phyloP scores from a whole-genome alignment of 176 grass and related monocot species.

The Tillandsia leiboldiana region DNA sequence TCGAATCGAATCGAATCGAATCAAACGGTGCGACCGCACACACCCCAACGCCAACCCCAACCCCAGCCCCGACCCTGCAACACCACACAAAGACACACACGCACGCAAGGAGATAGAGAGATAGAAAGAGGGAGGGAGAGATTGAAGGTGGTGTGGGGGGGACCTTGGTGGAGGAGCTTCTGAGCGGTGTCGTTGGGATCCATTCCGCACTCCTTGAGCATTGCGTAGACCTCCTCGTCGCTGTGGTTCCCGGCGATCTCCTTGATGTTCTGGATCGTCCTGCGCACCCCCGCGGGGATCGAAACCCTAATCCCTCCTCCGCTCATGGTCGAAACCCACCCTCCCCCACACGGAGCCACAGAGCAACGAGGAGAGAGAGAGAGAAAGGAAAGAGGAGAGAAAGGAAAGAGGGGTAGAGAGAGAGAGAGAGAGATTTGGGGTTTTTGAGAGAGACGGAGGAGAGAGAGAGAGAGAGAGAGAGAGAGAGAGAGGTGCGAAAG shows the following conservation, averaged over 20 bases:
- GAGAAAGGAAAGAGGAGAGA: constrained; percentile 1
- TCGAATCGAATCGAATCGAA: constrained; percentile 1
- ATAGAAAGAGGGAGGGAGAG: not conserved
- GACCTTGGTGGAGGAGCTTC: constrained; percentile 87
- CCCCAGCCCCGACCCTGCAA: not conserved
- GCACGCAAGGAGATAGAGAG: not conserved
- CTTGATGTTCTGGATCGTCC: constrained; percentile 74
- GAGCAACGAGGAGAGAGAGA: not conserved
- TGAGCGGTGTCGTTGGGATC: constrained; percentile 90
- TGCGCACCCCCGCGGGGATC: constrained; percentile 52
- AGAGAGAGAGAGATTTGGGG: constrained; percentile 15
- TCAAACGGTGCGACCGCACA: not conserved
- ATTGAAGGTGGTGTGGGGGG: not conserved
- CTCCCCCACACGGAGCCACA: not conserved
- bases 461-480: not conserved
- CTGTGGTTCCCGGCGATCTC: constrained; percentile 75
- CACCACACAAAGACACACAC: not conserved
- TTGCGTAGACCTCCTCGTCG: constrained; percentile 91
- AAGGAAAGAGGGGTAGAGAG: constrained; percentile 1
- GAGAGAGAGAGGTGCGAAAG: constrained; percentile 2
- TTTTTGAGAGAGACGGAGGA: not conserved
- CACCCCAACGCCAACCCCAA: not conserved
- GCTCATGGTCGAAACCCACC: not conserved
- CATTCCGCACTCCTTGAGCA: constrained; percentile 87
- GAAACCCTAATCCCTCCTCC: constrained; percentile 30